Base-by-base conservation (phyloP, 2,329 filamentous ascomycete genomes). In the Epichloe baconii region DNA sequence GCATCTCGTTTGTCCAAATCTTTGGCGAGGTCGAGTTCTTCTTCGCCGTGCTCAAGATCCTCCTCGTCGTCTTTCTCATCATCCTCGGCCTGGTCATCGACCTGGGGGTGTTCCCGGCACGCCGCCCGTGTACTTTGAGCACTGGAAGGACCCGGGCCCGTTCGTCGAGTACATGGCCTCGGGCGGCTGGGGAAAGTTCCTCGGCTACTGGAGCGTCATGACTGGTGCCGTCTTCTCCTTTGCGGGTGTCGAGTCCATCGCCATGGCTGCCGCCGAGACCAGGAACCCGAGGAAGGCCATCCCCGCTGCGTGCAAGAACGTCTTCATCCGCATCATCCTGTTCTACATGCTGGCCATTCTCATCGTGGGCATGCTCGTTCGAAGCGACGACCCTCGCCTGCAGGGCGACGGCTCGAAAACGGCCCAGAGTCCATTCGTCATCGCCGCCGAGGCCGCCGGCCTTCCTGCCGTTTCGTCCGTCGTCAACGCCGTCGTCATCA, bases 401-500 rank as follows among this genome's bases (percentile, higher is more conserved):
- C 63, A 64, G n/a, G 69, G 66, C 35, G 73, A 71, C 36, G 70
- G 64, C 21, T 72, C 76, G 3, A 42, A 17, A 11, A 47, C 50
- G 8, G 73, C 74, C 1, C 70, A 76, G 60, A 70, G 65, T 62
- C 83, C 82, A 11, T 87, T 83, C 59, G 85, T 90, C 53, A 86
- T 89, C 55, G 86, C 85, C 17, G 80, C 83, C 38, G 73, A 76
- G 11, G 76, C 79, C 34, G 85, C 85, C 2, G 80, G 82, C 0
- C 82, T 89, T 52, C 73, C 71, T 4, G 82, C 76, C 6, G 76
- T 89, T 4, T 82, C 84, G 0, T 80, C 79, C 5, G 77, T 90
- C 50, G 82, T 90, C 66, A 91, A 91, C 63, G 85, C 84, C 37
- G 73, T 89, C 26, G 82, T 90, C 57, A 74, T 89, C 56, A 86